phyloP scores from a whole-genome alignment of 768 basidiomycete genomes.

The Xerocomellus intermedius region DNA sequence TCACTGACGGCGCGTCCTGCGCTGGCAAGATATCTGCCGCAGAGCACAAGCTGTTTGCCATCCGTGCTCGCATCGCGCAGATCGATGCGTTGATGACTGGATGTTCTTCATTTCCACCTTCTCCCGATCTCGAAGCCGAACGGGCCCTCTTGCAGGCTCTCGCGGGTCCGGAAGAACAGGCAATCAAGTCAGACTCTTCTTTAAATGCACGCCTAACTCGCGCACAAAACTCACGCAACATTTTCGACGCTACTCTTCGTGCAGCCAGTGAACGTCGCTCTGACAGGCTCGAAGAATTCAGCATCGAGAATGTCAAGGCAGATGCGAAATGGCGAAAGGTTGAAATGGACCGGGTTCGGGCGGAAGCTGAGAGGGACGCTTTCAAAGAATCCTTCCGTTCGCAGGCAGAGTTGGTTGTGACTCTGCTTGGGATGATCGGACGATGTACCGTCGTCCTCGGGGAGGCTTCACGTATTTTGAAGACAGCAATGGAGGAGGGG shows the following conservation, averaged over 20 bases:
- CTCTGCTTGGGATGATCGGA: slow-evolving; percentile 77
- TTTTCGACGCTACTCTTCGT: slow-evolving; percentile 86
- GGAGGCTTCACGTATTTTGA: slow-evolving; percentile 50
- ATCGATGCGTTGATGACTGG: slow-evolving; percentile 42
- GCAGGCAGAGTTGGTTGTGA: slow-evolving; percentile 66
- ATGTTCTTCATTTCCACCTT: slow-evolving; percentile 38
- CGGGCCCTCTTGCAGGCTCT: slow-evolving; percentile 64
- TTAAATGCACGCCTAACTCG: slow-evolving; percentile 60
- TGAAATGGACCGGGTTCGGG: slow-evolving; percentile 68
- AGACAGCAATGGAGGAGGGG: slow-evolving; percentile 36
- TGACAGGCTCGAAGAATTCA: slow-evolving; percentile 72
- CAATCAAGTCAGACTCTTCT: slow-evolving; percentile 54
- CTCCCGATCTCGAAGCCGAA: slow-evolving; percentile 70
- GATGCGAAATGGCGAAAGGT: slow-evolving; percentile 64
- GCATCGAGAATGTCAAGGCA: slow-evolving; percentile 66
- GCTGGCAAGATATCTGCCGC: slow-evolving; percentile 70
- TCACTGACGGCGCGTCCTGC: slow-evolving; percentile 74
- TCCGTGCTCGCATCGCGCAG: slow-evolving; percentile 60
- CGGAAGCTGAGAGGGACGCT: slow-evolving; percentile 63
- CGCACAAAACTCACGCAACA: slow-evolving; percentile 70
- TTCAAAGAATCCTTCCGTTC: slow-evolving; percentile 59
- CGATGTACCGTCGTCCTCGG: slow-evolving; percentile 72
- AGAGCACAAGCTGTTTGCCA: slow-evolving; percentile 61
- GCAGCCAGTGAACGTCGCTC: slow-evolving; percentile 78
- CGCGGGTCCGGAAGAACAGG: slow-evolving; percentile 69